A percentile compares a stretch with the other conserved stretches of the same genome.
These are phyloP conservation scores for Hirschioporus abietinus DNA, from an alignment of 768 basidiomycete species.

Conservation along the genomic window DNA sequence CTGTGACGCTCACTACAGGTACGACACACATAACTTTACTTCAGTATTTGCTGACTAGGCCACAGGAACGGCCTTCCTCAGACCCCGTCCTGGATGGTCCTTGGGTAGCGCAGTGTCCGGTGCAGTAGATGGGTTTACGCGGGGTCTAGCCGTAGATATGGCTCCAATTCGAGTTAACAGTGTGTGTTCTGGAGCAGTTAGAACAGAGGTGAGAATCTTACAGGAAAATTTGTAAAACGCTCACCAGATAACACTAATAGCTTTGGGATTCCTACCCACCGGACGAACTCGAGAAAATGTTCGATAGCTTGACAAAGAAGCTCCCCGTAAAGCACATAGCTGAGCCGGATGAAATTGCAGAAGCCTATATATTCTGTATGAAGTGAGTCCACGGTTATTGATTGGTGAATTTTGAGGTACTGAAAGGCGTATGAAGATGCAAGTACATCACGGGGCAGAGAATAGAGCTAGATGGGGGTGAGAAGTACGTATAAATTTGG, in stretches of 20 bases:
- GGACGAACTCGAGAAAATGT: conserved; percentile 2
- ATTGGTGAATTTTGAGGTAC: not conserved
- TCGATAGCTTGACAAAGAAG: not conserved
- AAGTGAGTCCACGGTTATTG: conserved; percentile 5
- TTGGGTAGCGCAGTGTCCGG: conserved; percentile 6
- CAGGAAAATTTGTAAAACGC: not conserved
- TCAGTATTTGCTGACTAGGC: not conserved
- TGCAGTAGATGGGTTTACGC: conserved; percentile 11
- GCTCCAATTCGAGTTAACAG: conserved; percentile 14
- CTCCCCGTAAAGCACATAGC: conserved; percentile 9
- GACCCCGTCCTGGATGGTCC: conserved; percentile 6
- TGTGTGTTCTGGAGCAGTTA: conserved; percentile 9
- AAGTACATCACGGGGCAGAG: conserved; percentile 11
- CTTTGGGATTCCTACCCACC: conserved; percentile 5
- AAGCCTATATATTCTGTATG: conserved; percentile 12
- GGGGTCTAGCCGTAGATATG: conserved; percentile 13
- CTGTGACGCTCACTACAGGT: not conserved
- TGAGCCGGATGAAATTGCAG: conserved; percentile 10
- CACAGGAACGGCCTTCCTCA: not conserved
- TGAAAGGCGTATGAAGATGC: not conserved
- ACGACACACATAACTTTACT: not conserved
- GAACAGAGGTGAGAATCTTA: conserved; percentile 8
- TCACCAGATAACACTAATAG: not conserved
- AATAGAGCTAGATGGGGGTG: conserved; percentile 10
- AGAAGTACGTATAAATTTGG: conserved; percentile 7